Conservation (phyloP, 1,284 basidiomycete species). For the Boletus albobrunnescens region DNA sequence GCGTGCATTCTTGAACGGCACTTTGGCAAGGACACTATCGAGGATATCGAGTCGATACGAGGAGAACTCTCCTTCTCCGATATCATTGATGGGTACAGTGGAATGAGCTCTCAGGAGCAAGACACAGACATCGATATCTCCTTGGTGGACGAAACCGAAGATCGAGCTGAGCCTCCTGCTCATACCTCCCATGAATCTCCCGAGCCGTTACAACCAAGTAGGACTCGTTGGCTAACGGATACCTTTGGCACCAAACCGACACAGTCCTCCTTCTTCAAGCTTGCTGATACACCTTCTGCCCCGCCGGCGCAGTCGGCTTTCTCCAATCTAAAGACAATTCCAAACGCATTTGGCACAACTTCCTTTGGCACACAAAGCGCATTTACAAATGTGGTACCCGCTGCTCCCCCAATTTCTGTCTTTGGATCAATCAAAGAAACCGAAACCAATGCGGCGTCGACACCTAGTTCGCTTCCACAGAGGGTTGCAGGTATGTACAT, state of each 20-base stretch:
- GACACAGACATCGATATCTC: constrained; percentile 27
- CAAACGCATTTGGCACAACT: constrained; percentile 32
- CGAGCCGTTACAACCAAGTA: constrained; percentile 29
- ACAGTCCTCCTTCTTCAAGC: constrained; percentile 19
- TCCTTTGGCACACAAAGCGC: constrained; percentile 19
- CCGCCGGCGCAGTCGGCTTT: constrained; percentile 38
- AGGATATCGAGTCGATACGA: constrained; percentile 72
- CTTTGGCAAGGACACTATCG: constrained; percentile 70
- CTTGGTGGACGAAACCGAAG: constrained; percentile 24
- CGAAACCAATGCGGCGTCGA: constrained; percentile 13
- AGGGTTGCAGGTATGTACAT: constrained; percentile 16
- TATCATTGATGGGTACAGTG: constrained; percentile 74
- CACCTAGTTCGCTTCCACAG: constrained; percentile 4
- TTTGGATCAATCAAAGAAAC: constrained; percentile 23
- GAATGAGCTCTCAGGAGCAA: constrained; percentile 24
- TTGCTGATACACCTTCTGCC: constrained; percentile 6
- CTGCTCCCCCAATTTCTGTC: constrained; percentile 2
- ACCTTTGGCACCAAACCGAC: constrained; percentile 35
- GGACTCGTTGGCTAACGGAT: constrained; percentile 40
- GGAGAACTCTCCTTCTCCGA: constrained; percentile 59
- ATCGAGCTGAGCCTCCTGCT: constrained; percentile 18
- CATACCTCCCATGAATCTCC: constrained; percentile 4
- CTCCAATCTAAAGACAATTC: constrained; percentile 36
- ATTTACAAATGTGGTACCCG: constrained; percentile 3
- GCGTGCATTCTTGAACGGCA: constrained; percentile 70